Conservation (phyloP, 1,284 basidiomycete genomes). For the Hemileia vastatrix region DNA sequence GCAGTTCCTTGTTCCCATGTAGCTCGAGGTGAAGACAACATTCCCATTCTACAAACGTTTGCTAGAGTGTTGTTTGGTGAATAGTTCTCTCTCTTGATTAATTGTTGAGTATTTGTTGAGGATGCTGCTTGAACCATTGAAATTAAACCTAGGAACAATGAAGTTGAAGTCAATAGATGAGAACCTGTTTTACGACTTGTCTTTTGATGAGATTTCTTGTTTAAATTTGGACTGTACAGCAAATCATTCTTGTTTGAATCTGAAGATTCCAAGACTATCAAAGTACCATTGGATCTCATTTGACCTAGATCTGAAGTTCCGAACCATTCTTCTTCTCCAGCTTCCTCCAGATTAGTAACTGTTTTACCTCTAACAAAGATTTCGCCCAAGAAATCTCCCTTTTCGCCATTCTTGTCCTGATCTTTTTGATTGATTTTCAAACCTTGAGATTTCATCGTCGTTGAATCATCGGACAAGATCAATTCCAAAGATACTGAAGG, state of each 20-base stretch:
- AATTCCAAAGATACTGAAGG: slow-evolving; percentile 35
- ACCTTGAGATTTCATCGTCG: slow-evolving; percentile 21
- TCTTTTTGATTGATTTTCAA: slow-evolving; percentile 26
- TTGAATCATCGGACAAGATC: slow-evolving; percentile 33
- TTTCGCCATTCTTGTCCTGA: slow-evolving; percentile 8
- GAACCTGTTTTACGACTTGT: no score
- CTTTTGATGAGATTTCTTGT: no score
- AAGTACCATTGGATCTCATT: slow-evolving; percentile 39
- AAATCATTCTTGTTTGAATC: neutral
- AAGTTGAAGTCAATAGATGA: no score
- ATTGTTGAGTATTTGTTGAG: neutral
- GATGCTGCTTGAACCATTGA: no score
- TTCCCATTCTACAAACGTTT: slow-evolving; percentile 30
- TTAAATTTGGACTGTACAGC: no score
- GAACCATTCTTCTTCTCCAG: slow-evolving; percentile 26
- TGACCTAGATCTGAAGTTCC: slow-evolving; percentile 34
- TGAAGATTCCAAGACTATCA: slow-evolving; percentile 30
- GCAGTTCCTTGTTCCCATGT: slow-evolving; percentile 41
- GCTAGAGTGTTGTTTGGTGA: slow-evolving; percentile 32
- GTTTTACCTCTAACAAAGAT: slow-evolving; percentile 32
- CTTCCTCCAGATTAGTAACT: slow-evolving; percentile 17
- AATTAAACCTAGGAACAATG: no score
- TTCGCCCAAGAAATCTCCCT: slow-evolving; percentile 35
- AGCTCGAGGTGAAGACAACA: slow-evolving; percentile 34
- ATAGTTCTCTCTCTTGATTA: neutral